Evolutionary conservation across 2,329 filamentous ascomycete genomes (phyloP), one percentile per base, ranked within the genome.

Genomic region (Fusarium tupiense): DNA sequence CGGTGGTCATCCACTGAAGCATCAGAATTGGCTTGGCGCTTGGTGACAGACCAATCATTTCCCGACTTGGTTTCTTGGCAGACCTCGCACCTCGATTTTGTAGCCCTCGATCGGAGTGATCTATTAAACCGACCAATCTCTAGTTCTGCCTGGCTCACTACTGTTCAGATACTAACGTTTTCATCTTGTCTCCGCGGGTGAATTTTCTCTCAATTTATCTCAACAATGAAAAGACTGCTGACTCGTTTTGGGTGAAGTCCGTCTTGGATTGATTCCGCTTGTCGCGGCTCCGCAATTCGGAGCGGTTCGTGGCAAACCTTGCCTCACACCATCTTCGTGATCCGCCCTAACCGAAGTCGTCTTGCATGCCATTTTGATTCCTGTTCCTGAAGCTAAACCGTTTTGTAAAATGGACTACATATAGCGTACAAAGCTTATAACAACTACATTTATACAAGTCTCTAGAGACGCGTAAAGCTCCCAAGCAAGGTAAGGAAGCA

Each of bases 131-230:
- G 33, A 37, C 29, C 4, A n/a, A 16, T n/a, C 6, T 50, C 47
- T 10, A 31, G 22, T 13, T 12, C 10, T 7, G n/a, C 5, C 29
- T 17, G 5, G 4, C 3, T 12, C 14, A 8, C 2, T 14, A 2
- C 14, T 9, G 4, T 3, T 17, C 3, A 9, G 6, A 9, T 14
- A 29, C 26, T 9, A 29, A 9, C 9, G 6, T 49, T 5, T 13
- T 11, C 0, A 1, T 17, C 3, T 13, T 12, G 7, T 33, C 10
- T 33, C 10, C 3, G 5, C 3, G 6, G 8, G 5, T 7, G 14
- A 2, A 11, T n/a, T 5, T 0, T 20, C 0, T 20, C 24, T 22
- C 13, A 29, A 31, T 3, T 13, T 0, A 19, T n/a, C 16, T 50
- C 1, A 0, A 33, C 2, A 17, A n/a, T 3, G 8, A 13, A 50